These are phyloP conservation scores for Boletus sp. DNA, from an alignment of 768 basidiomycete species.

Conservation along the genomic window DNA sequence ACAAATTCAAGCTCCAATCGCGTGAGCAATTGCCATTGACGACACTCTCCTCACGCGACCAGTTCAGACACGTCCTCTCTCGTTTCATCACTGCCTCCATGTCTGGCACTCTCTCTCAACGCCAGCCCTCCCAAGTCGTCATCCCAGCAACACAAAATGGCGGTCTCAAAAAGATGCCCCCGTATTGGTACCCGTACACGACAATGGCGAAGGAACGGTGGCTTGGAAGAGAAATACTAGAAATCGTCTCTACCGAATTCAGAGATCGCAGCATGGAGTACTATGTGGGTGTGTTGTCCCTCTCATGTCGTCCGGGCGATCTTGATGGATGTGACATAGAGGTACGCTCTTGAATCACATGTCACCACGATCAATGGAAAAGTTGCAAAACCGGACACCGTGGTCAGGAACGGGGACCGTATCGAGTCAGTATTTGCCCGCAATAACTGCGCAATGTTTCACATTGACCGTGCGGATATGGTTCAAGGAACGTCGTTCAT, in stretches of 20 bases:
- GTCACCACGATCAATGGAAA: conserved; percentile 96
- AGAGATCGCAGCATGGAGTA: conserved; percentile 92
- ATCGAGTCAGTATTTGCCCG: conserved; percentile 63
- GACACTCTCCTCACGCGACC: conserved; percentile 46
- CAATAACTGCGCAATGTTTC: neutral
- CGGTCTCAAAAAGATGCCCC: conserved; percentile 74
- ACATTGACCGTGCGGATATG: neutral
- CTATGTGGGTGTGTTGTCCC: conserved; percentile 61
- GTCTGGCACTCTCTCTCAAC: conserved; percentile 29
- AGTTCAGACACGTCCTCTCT: conserved; percentile 55
- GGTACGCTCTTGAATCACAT: conserved; percentile 80
- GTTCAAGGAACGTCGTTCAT: conserved; percentile 80
- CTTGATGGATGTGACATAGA: conserved; percentile 31
- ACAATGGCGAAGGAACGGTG: conserved; percentile 92
- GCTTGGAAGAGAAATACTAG: conserved; percentile 82
- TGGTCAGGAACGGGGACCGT: conserved; percentile 83
- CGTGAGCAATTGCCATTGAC: conserved; percentile 41
- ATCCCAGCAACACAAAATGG: conserved; percentile 14
- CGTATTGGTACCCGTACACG: conserved; percentile 92
- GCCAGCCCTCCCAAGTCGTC: conserved; percentile 25
- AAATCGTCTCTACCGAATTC: conserved; percentile 93
- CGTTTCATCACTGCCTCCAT: conserved; percentile 52
- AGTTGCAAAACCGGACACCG: conserved; percentile 71
- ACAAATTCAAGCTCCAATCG: conserved; percentile 23
- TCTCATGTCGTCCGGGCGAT: neutral